A percentile compares a stretch with the other conserved stretches of the same genome.
Conservation (phyloP, 768 basidiomycete species). For the Pisolithus marmoratus region DNA sequence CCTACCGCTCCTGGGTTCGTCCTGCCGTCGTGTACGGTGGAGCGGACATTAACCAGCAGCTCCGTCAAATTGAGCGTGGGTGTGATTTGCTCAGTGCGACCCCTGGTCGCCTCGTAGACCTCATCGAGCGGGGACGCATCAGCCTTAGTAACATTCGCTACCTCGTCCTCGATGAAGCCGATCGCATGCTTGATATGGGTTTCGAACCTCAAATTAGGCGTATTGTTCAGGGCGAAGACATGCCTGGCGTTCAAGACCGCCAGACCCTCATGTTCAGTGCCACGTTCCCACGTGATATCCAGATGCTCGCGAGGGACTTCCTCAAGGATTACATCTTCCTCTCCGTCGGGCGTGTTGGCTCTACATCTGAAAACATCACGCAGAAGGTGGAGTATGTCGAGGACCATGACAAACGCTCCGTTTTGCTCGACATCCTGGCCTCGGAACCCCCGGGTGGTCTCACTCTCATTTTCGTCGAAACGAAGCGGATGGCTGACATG, state of each 20-base stretch:
- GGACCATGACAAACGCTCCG: conserved; percentile 93
- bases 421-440: conserved; percentile 88
- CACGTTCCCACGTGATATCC: conserved; percentile 98
- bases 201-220: conserved; percentile 99
- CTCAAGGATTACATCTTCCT: conserved; percentile 99
- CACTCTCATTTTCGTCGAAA: conserved; percentile 97
- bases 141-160: conserved; percentile 95
- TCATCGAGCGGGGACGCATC: conserved; percentile 97
- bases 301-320: conserved; percentile 93
- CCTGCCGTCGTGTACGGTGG: conserved; percentile 99
- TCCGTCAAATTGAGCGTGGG: conserved; percentile 91
- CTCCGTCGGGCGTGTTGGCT: conserved; percentile 96
- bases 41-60: conserved; percentile 94
- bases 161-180: conserved; percentile 97
- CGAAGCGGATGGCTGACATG: conserved; percentile 99
- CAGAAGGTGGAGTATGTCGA: conserved; percentile 99
- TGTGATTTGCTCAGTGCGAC: conserved; percentile 97
- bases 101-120: conserved; percentile 94
- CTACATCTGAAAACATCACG: conserved; percentile 98
- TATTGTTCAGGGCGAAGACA: conserved; percentile 97
- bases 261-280: conserved; percentile 99
- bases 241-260: conserved; percentile 87
- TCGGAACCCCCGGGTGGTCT: conserved; percentile 68
- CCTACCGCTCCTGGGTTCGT: conserved; percentile 98
- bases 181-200: conserved; percentile 99